Evolutionary conservation across 2,329 filamentous ascomycete species (phyloP).

Genomic region (Thelonectria blattea): DNA sequence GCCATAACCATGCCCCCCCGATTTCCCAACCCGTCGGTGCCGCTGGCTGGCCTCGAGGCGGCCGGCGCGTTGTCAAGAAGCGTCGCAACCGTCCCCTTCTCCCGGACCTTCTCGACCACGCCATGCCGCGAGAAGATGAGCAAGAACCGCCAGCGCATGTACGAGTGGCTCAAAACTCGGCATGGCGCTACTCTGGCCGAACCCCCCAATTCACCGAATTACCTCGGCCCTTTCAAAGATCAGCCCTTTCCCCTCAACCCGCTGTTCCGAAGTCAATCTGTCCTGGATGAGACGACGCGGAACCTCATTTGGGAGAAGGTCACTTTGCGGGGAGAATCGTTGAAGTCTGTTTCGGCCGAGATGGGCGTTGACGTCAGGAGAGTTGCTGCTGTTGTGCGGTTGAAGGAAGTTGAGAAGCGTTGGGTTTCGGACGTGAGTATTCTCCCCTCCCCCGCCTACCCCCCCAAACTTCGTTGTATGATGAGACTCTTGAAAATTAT

Average conservation of each 20-base stretch:
- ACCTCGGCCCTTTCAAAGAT: constrained; percentile 47
- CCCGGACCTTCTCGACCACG: constrained; percentile 49
- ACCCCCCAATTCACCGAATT: constrained; percentile 41
- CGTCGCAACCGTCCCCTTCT: constrained; percentile 22
- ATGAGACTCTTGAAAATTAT: constrained; percentile 73
- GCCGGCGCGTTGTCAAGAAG: constrained; percentile 26
- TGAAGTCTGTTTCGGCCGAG: constrained; percentile 79
- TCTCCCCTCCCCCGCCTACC: constrained; percentile 8
- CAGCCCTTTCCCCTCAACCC: constrained; percentile 78
- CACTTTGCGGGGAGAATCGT: constrained; percentile 66
- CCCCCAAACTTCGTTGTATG: constrained; percentile 43
- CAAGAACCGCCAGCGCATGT: constrained; percentile 46
- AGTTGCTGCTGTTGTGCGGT: constrained; percentile 82
- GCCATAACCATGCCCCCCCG: constrained; percentile 42
- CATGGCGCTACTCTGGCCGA: constrained; percentile 36
- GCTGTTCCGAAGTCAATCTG: constrained; percentile 71
- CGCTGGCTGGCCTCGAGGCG: constrained; percentile 42
- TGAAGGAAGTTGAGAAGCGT: constrained; percentile 85
- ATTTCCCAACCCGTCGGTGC: constrained; percentile 38
- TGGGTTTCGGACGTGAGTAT: constrained; percentile 75
- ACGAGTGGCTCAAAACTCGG: constrained; percentile 45
- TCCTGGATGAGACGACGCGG: constrained; percentile 75
- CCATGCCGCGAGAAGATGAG: constrained; percentile 47
- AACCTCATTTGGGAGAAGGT: constrained; percentile 77
- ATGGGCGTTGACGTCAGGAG: constrained; percentile 81